These are phyloP conservation scores for Cucumis melo DNA, from an alignment of 306 rosid species.

Conservation along the genomic window DNA sequence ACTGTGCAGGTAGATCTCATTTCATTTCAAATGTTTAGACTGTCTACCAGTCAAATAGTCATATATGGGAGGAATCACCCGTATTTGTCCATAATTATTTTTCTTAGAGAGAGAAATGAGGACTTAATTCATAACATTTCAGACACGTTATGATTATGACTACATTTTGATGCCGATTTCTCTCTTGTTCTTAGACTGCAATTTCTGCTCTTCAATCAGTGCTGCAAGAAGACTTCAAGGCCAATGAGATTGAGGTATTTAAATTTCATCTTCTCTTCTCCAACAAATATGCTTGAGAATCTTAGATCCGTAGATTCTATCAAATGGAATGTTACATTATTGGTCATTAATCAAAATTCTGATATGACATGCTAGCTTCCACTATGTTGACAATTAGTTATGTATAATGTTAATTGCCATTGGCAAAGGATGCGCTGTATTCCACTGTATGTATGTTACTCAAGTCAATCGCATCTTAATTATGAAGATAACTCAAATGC, in stretches of 20 bases:
- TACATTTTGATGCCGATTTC: not conserved
- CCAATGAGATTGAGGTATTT: conserved; percentile 91
- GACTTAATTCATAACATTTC: not conserved
- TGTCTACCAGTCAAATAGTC: not conserved
- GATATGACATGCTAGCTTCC: not conserved
- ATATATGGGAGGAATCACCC: not conserved
- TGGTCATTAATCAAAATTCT: not conserved
- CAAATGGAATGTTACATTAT: not conserved
- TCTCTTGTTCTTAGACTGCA: conserved; percentile 51
- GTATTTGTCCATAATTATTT: not conserved
- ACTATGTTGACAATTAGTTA: not conserved
- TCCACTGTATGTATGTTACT: not conserved
- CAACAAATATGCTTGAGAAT: not conserved
- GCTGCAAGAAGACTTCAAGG: conserved; percentile 97
- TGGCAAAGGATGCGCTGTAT: not conserved
- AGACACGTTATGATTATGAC: not conserved
- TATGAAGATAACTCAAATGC: not conserved
- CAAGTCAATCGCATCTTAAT: not conserved
- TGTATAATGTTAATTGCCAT: not conserved
- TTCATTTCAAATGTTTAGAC: not conserved
- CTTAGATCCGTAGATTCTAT: not conserved
- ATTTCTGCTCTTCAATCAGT: conserved; percentile 96
- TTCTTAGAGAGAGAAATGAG: not conserved
- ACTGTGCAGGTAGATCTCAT: conserved; percentile 74
- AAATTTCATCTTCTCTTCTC: not conserved